phyloP scores from a whole-genome alignment of 2,329 filamentous ascomycete genomes.

The Botryotinia globosa region DNA sequence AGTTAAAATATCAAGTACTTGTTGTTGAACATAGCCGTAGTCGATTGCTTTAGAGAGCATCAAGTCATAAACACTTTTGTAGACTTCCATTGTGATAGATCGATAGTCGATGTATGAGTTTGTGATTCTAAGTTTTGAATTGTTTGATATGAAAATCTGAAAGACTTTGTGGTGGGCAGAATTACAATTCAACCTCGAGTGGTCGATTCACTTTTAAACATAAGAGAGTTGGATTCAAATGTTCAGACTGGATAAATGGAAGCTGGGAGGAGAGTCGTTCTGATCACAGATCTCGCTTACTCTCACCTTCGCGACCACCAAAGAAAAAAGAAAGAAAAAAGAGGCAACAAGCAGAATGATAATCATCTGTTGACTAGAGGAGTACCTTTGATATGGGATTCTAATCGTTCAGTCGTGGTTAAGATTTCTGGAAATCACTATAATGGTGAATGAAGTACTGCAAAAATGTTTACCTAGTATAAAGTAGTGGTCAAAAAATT shows the following conservation, averaged over 20 bases:
- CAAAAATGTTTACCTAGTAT: no score
- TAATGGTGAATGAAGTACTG: neutral
- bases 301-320: no score
- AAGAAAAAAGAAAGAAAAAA: no score
- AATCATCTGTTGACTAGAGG: no score
- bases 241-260: neutral
- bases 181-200: neutral
- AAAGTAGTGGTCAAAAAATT: neutral
- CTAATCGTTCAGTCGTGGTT: no score
- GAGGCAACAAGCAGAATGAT: neutral
- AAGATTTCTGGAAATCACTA: neutral
- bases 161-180: no score
- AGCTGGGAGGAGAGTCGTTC: neutral
- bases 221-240: neutral
- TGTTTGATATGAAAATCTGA: neutral
- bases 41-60: neutral
- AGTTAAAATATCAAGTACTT: neutral
- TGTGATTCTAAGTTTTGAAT: neutral
- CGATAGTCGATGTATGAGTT: neutral
- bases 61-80: neutral
- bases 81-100: neutral
- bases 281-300: neutral
- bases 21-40: conserved; percentile 2
- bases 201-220: neutral
- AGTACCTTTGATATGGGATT: neutral